Evolutionary conservation across 306 rosid genomes (phyloP).

Genomic region (Cicer chorassanicum): DNA sequence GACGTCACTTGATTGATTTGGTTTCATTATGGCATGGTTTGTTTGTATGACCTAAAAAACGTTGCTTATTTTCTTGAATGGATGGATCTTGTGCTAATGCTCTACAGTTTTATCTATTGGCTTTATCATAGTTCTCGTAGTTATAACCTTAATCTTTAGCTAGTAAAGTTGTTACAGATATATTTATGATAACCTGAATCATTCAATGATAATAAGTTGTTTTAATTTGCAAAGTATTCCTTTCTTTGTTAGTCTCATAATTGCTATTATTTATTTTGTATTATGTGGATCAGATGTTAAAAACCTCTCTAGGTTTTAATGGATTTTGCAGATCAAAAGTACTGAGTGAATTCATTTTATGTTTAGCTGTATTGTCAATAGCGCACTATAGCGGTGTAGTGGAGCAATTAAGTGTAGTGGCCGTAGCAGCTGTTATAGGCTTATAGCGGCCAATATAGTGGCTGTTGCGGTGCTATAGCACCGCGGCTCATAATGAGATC

Average conservation of each 20-base stretch:
- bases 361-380: background rate
- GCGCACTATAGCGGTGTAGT: background rate
- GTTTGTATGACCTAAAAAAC: background rate
- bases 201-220: conserved; percentile 7
- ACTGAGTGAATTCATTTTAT: conserved; percentile 4
- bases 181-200: conserved; percentile 12
- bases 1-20: background rate
- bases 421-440: too few species aligned
- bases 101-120: conserved; percentile 6
- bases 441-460: too few species aligned
- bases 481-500: too few species aligned
- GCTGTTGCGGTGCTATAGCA: too few species aligned
- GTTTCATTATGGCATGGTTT: conserved; percentile 29
- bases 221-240: background rate
- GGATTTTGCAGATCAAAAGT: background rate
- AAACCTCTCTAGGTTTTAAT: background rate
- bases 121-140: background rate
- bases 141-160: conserved; percentile 27
- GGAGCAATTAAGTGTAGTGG: background rate
- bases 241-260: background rate
- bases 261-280: background rate
- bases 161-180: background rate
- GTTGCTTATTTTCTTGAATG: conserved; percentile 7
- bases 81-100: conserved; percentile 21
- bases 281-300: conserved; percentile 3